Base-by-base conservation (phyloP, 192 early-diverging fungal genomes). In the Backusella liffmaniae region DNA sequence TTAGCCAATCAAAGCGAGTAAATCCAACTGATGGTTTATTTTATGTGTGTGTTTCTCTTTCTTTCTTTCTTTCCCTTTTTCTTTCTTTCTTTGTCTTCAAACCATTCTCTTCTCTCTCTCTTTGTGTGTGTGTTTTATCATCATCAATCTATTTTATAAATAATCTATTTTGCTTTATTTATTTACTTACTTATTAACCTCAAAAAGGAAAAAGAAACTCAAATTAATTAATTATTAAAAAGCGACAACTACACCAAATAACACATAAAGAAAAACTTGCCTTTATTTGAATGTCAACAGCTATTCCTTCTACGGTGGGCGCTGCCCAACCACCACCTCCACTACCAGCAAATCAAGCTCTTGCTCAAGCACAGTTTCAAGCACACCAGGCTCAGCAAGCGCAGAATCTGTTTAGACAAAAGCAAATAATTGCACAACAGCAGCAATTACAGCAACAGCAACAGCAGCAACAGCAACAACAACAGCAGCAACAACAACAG, bases 191-290 rank as follows among this genome's bases (percentile, higher is more conserved):
- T 32, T 32, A 2, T 16, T 32, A 12, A 66, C 26, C 65, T 32
- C 65, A 66, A 66, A 34, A 66, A 66, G 32, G 65, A 66, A 66
- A 66, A 66, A 34, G 65, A 66, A 66, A 66, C 32, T 66, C 46
- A 49, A 49, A n/a, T 49, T 49, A 49, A 49, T 49, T 49, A 67
- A n/a, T 32, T n/a, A 67, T 36, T 30, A 67, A 67, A 67, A 37
- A 72, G 29, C 29, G 39, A 34, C 49, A 71, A 46, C 16, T 18
- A 49, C 5, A n/a, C 15, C 46, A 49, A 6, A 49, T 39, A n/a
- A 21, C 16, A 49, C 46, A 49, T 32, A 72, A 72, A 51, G 30
- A 44, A 70, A 70, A 70, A 7, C 34, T 21, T 44, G 23, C 36
- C 23, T 41, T 41, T 7, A 35, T 67, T 49, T 49, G 16, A 18